A percentile compares a stretch with the other conserved stretches of the same genome.
These are phyloP conservation scores for Batkoa obscura DNA, from an alignment of 371 early-diverging fungal genomes.

Conservation along the genomic window DNA sequence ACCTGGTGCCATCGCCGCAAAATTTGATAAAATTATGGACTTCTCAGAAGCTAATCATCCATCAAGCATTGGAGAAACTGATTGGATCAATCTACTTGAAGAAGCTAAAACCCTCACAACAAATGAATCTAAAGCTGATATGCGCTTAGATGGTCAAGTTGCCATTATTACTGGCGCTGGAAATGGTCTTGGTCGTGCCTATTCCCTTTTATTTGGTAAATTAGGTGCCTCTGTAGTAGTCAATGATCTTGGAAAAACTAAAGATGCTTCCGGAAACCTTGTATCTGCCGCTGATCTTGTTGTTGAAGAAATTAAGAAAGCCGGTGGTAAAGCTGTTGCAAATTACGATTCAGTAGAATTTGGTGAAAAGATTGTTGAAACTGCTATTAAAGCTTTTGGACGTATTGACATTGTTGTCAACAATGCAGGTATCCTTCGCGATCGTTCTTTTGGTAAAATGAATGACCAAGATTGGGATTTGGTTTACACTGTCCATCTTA, in stretches of 20 bases:
- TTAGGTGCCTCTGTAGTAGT: conserved; percentile 70
- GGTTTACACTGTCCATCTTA: conserved; percentile 80
- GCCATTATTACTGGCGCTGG: conserved; percentile 88
- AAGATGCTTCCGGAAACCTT: conserved; percentile 23
- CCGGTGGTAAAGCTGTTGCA: conserved; percentile 91
- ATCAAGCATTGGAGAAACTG: conserved; percentile 50
- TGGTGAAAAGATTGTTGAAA: conserved; percentile 89
- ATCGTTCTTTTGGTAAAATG: conserved; percentile 88
- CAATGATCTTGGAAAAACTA: conserved; percentile 67
- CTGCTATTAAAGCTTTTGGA: conserved; percentile 89
- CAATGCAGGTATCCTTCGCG: conserved; percentile 95
- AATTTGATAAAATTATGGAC: conserved; percentile 61
- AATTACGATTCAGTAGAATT: conserved; percentile 95
- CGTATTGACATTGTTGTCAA: conserved; percentile 88
- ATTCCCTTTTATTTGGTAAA: conserved; percentile 67
- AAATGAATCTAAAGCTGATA: conserved; percentile 30
- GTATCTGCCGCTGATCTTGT: conserved; percentile 83
- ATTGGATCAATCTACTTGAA: conserved; percentile 66
- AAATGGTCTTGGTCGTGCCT: conserved; percentile 71
- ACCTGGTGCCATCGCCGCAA: conserved; percentile 56
- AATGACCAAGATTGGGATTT: conserved; percentile 92
- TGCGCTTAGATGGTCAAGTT: conserved; percentile 69
- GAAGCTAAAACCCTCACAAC: conserved; percentile 41
- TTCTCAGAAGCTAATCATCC: conserved; percentile 63
- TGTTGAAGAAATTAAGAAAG: conserved; percentile 74